These are phyloP conservation scores for Moesziomyces parantarcticus DNA, from an alignment of 1,284 basidiomycete genomes.

Conservation along the genomic window DNA sequence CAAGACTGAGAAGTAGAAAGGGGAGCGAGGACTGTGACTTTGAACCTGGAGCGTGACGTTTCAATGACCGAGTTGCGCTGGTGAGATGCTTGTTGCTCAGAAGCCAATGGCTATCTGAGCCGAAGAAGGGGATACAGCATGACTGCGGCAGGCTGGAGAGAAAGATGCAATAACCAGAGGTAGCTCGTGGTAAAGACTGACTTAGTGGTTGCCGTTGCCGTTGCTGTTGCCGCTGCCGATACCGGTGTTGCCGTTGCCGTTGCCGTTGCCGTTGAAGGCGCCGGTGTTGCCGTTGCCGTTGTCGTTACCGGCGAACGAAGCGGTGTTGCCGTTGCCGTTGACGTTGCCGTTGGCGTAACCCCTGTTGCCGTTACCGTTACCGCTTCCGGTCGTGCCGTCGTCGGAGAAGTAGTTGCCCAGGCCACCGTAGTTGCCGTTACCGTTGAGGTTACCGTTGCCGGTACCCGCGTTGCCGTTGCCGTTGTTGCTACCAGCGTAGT, in stretches of 20 bases:
- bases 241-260: slow-evolving; percentile 10
- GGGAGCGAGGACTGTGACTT: neutral
- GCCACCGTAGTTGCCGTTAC: neutral
- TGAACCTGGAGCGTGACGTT: too few relatives aligned
- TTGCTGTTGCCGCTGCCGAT: slow-evolving; percentile 7
- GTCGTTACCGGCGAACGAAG: neutral
- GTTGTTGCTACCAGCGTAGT: neutral
- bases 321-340: slow-evolving; percentile 6
- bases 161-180: neutral
- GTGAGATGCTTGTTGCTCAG: slow-evolving; percentile 1
- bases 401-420: neutral
- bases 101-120: neutral
- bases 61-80: neutral
- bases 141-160: neutral
- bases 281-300: slow-evolving; percentile 5
- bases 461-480: neutral
- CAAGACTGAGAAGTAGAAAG: slow-evolving; percentile 3
- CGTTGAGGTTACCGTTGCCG: neutral
- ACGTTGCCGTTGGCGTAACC: slow-evolving; percentile 2
- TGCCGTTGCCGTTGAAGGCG: slow-evolving; percentile 2
- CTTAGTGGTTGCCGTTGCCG: neutral
- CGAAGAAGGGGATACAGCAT: neutral
- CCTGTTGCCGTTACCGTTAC: slow-evolving; percentile 3
- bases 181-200: neutral
- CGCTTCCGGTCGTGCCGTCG: neutral